Evolutionary conservation across 2,329 filamentous ascomycete species (phyloP), one percentile per base, ranked within the genome.

Genomic region (Colletotrichum magnum): DNA sequence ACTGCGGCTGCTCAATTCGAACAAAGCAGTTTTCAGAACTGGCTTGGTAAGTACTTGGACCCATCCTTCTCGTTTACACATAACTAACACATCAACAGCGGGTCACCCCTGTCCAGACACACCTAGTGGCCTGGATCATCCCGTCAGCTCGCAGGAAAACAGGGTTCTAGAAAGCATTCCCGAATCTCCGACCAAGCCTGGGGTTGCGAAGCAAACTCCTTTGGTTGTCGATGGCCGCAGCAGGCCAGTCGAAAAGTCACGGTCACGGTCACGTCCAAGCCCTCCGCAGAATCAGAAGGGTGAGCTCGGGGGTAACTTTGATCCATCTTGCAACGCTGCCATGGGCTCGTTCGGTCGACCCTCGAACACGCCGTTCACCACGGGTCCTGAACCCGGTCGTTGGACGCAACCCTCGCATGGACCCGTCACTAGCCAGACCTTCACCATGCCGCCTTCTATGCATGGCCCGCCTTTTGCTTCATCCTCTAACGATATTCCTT

Each of bases 41-140:
- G 81, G 81, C 74, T 82, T 45, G 75, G 81, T 82, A 73, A 71
- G 78, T 71, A 6, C 51, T 48, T 12, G n/a, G 3, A n/a, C 36
- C 3, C 24, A 15, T 53, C 6, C 1, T 32, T 36, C 32, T 24
- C 2, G 15, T 12, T 4, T 5, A 2, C 7, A 16, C 15, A n/a
- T 26, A 32, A 52, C 58, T 59, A 45, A 43, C 54, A 48, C 43
- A 36, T n/a, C 18, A 36, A 9, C 4, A 62, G 62, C 69, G n/a
- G 36, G 52, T 13, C 53, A 69, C 26, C 45, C 51, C 10, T 47
- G 56, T 12, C 41, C 52, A 26, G 45, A 58, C 4, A 67, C 54
- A 15, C 58, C 50, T 6, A 69, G 51, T 21, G 67, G 70, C 24
- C 32, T 71, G 7, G 24, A 45, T 45, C 32, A 18, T 24, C 45